phyloP scores from a whole-genome alignment of 345 rosid genomes.

The Salix arbutifolia region DNA sequence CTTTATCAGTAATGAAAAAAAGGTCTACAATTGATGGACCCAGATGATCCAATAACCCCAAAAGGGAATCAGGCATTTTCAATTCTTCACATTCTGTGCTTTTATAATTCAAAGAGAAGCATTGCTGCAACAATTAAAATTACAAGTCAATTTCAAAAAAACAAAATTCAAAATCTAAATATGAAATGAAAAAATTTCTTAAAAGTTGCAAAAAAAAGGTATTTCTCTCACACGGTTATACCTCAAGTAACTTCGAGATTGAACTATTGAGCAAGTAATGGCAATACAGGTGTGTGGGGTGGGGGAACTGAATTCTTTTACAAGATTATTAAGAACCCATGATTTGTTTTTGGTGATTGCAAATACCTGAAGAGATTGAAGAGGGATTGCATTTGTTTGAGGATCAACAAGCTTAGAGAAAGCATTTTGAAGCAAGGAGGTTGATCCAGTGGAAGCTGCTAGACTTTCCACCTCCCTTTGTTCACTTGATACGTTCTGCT shows the following conservation, averaged over 20 bases:
- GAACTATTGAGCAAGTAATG: not conserved
- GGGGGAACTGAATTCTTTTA: not conserved
- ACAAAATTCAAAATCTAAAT: not conserved
- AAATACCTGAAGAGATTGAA: slow-evolving; percentile 56
- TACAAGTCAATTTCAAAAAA: not conserved
- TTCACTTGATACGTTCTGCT: slow-evolving; percentile 37
- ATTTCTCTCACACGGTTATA: not conserved
- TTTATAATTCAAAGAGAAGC: slow-evolving; percentile 45
- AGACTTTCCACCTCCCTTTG: slow-evolving; percentile 61
- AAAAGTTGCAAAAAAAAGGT: not conserved
- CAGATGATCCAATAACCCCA: slow-evolving; percentile 47
- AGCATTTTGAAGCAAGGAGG: slow-evolving; percentile 55
- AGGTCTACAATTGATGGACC: slow-evolving; percentile 62
- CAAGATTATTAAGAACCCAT: not conserved
- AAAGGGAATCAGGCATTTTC: slow-evolving; percentile 39
- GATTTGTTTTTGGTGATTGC: too few species aligned
- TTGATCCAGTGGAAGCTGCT: slow-evolving; percentile 69
- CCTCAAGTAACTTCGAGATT: not conserved
- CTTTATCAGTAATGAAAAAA: slow-evolving; percentile 50
- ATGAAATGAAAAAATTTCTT: not conserved
- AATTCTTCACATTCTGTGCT: slow-evolving; percentile 38
- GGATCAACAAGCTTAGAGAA: slow-evolving; percentile 65
- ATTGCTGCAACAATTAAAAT: slow-evolving; percentile 42
- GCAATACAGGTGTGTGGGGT: not conserved
- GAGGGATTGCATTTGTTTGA: slow-evolving; percentile 43